These are phyloP conservation scores for Microthlaspi erraticum DNA, from an alignment of 345 rosid genomes.

Conservation along the genomic window DNA sequence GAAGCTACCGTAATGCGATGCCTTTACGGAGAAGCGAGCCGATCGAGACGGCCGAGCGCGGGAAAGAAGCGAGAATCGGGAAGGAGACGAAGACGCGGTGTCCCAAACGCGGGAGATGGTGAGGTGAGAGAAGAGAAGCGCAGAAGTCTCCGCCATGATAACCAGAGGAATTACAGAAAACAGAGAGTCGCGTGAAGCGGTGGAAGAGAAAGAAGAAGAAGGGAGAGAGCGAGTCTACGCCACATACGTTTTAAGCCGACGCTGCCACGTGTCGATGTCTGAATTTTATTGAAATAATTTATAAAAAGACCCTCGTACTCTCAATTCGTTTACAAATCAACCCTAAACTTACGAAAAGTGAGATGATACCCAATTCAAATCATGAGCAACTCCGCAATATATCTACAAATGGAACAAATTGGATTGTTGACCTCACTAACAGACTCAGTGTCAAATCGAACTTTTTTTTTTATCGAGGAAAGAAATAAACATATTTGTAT, in stretches of 20 bases:
- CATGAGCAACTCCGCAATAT: background rate
- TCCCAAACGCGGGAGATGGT: conserved; percentile 43
- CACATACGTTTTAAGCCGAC: conserved; percentile 31
- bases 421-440: no score
- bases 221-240: conserved; percentile 38
- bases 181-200: conserved; percentile 29
- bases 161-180: conserved; percentile 19
- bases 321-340: background rate
- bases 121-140: conserved; percentile 46
- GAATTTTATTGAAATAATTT: background rate
- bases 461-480: no score
- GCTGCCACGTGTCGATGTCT: conserved; percentile 38
- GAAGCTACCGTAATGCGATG: conserved; percentile 59
- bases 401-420: no score
- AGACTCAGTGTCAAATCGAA: no score
- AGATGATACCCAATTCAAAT: background rate
- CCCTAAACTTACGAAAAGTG: background rate
- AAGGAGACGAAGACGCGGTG: conserved; percentile 33
- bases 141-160: conserved; percentile 62
- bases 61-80: conserved; percentile 36
- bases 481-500: no score
- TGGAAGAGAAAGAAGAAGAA: conserved; percentile 13
- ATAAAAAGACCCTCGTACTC: background rate
- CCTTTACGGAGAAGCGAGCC: conserved; percentile 53
- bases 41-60: conserved; percentile 48